Evolutionary conservation across 148 eudicot species (phyloP), one percentile per base, ranked within the genome.

Genomic region (Rhododendron molle): DNA sequence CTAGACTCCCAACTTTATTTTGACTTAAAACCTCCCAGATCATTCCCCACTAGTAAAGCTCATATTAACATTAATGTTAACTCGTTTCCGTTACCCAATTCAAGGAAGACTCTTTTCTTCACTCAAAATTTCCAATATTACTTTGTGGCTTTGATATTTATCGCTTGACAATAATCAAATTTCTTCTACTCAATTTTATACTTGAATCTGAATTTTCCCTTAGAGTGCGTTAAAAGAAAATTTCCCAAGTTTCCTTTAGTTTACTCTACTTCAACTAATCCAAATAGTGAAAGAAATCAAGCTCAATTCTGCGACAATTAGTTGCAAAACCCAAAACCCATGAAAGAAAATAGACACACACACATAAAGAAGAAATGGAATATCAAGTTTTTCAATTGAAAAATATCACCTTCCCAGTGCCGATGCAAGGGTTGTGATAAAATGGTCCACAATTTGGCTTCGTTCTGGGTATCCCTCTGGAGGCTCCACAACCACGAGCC

Each of bases 401-500:
- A 21, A 8, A 2, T 2, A 14, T 36, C 77, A 90, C 91, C 91
- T 90, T 71, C 92, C 92, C 36, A 88, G 79, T 30, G 87, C 90
- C 84, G 77, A 76, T 34, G 90, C 86, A 32, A 90, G 86, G 85
- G 90, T 86, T 56, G 74, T 38, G 43, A 90, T 84, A 67, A 84
- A 88, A 12, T 71, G 54, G 9, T 86, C 65, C 20, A 88, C 81
- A 36, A 90, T 86, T 56, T 90, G 52, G 36, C 80, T 85, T 74
- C 90, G 84, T 20, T 43, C 77, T 67, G 88, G 86, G 81, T 88
- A 83, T 32, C 86, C 87, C 21, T 74, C 62, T 26, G 92, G 92
- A 34, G 88, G 83, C 9, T 88, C 89, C 87, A 86, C 82, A 82
- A 90, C 87, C 83, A 90, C 90, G 44, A 90, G 89, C 92, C 92